Evolutionary conservation across 2,329 filamentous ascomycete species (phyloP), one percentile per base, ranked within the genome.

Genomic region (Botrytis byssoidea): DNA sequence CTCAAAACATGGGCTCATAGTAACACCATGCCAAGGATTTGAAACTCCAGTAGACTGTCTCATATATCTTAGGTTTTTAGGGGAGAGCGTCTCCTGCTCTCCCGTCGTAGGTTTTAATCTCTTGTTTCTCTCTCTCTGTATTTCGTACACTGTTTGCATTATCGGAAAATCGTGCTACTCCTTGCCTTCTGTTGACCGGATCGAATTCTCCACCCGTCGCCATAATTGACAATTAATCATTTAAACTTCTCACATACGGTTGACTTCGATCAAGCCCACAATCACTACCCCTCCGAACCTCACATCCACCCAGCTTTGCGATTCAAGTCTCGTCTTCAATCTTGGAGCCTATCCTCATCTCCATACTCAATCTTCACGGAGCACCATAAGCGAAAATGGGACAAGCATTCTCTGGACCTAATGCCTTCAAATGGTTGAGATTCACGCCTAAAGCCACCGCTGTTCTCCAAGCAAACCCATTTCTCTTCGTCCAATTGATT

Each of bases 401-500:
- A 48, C 73, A 77, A 73, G 75, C 78, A 74, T 81, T 81, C 74
- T 77, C 77, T 35, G 80, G 80, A 12, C 80, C 80, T n/a, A 74
- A 80, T 67, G 79, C 80, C 76, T 81, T 81, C 76, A 80, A 81
- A 67, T 81, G 78, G 75, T 75, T 81, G 74, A 75, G 76, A 73
- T 80, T 81, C 75, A 81, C 79, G 14, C 77, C 77, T 16, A 76
- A 78, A 73, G 80, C 80, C 35, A 81, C 79, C 6, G 79, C 78
- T 12, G 80, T 81, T 10, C 75, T 81, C 5, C 78, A 79, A 65
- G 74, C 74, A 25, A 75, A 70, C 22, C 80, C 80, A 2, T 74
- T 76, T 61, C 77, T 79, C 42, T 75, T 81, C 64, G 73, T 79
- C 35, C 75, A 75, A 22, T 73, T 81, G 5, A 44, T 80, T 4